These are phyloP conservation scores for Citrus australasica DNA, from an alignment of 345 rosid species.

Conservation along the genomic window DNA sequence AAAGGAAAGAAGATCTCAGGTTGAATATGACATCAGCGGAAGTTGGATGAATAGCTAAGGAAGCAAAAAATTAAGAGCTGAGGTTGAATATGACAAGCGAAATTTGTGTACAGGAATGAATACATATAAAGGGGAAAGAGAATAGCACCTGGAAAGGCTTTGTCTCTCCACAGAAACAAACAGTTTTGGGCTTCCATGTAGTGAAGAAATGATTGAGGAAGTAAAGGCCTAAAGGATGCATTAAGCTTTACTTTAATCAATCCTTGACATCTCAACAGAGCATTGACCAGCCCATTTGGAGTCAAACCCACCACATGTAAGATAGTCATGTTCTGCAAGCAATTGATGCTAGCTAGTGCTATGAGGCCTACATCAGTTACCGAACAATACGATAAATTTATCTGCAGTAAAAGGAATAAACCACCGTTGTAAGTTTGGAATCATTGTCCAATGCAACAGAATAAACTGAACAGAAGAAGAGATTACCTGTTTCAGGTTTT, in stretches of 20 bases:
- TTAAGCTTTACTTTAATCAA: slow-evolving; percentile 65
- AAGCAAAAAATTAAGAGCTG: neutral
- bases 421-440: neutral
- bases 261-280: slow-evolving; percentile 54
- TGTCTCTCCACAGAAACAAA: slow-evolving; percentile 61
- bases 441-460: neutral
- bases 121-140: neutral
- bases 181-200: slow-evolving; percentile 52
- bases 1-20: too few species aligned
- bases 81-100: too few species aligned
- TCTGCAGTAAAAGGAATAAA: slow-evolving; percentile 32
- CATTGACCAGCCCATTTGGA: slow-evolving; percentile 52
- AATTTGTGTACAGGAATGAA: too few species aligned
- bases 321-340: slow-evolving; percentile 56
- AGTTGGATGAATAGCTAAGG: neutral
- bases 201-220: slow-evolving; percentile 39
- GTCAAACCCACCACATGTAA: slow-evolving; percentile 59
- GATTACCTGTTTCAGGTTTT: slow-evolving; percentile 57
- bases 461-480: neutral
- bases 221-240: slow-evolving; percentile 34
- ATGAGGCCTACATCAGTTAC: slow-evolving; percentile 62
- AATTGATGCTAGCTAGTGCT: slow-evolving; percentile 56
- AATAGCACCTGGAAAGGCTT: slow-evolving; percentile 28
- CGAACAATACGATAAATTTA: slow-evolving; percentile 55
- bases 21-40: too few species aligned